Percentiles rank a stretch among this genome's conserved stretches.
Conservation (phyloP, 148 eudicot genomes). For the Pharnaceum exiguum region DNA sequence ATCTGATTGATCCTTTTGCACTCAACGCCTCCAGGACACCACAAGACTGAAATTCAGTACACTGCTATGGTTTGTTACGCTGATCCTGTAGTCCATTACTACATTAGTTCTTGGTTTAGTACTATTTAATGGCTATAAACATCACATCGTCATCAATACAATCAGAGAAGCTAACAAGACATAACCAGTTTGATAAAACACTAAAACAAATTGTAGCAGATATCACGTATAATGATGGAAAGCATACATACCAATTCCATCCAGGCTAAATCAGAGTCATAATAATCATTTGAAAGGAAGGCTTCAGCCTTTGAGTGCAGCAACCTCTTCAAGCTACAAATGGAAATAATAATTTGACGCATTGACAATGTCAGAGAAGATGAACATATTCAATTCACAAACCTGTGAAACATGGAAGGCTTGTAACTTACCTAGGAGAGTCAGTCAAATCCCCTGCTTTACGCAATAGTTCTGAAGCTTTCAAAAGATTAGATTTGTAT, state of each 20-base stretch:
- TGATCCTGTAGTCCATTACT: too few species aligned
- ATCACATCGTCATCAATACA: not conserved
- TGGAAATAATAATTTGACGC: slow-evolving; percentile 15
- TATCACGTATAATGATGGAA: not conserved
- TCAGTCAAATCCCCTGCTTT: slow-evolving; percentile 77
- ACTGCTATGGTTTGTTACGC: too few species aligned
- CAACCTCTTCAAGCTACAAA: slow-evolving; percentile 73
- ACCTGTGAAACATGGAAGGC: not conserved
- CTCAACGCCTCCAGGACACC: too few species aligned
- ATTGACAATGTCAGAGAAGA: not conserved
- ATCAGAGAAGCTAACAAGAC: not conserved
- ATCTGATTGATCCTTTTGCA: too few species aligned
- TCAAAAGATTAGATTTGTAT: slow-evolving; percentile 45
- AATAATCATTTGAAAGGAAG: slow-evolving; percentile 91
- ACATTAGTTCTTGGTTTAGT: not conserved
- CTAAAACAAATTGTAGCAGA: not conserved
- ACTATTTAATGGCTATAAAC: not conserved
- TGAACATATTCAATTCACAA: not conserved
- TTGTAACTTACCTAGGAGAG: slow-evolving; percentile 51
- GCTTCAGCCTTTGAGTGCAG: slow-evolving; percentile 85
- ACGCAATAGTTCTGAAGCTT: slow-evolving; percentile 68
- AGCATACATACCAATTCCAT: slow-evolving; percentile 80
- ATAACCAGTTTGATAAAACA: not conserved
- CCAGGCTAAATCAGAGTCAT: slow-evolving; percentile 98
- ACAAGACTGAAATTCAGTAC: too few species aligned